Evolutionary conservation across 2,329 filamentous ascomycete species (phyloP).

Genomic region (Tolypocladium ophioglossoides): DNA sequence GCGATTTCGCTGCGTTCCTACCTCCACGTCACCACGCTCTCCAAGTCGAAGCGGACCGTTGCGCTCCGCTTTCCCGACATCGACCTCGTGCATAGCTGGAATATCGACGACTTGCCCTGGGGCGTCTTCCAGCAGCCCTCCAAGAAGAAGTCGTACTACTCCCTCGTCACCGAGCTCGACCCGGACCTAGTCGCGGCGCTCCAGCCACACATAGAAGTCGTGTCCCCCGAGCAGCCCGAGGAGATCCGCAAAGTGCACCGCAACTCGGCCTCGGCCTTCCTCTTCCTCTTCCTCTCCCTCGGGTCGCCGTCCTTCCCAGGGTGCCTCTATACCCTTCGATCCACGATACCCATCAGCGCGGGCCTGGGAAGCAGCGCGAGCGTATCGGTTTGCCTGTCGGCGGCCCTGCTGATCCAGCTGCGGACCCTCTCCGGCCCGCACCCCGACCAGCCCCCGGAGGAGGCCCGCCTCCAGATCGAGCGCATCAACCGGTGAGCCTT

Average conservation of each 20-base stretch:
- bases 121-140: slow-evolving; percentile 62
- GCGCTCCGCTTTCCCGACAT: slow-evolving; percentile 88
- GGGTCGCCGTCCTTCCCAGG: slow-evolving; percentile 69
- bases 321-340: slow-evolving; percentile 82
- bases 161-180: slow-evolving; percentile 75
- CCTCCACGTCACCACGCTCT: slow-evolving; percentile 86
- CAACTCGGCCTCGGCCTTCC: slow-evolving; percentile 71
- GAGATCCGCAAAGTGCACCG: slow-evolving; percentile 76
- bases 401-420: slow-evolving; percentile 78
- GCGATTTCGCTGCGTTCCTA: slow-evolving; percentile 93
- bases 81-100: slow-evolving; percentile 81
- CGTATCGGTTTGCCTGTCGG: slow-evolving; percentile 78
- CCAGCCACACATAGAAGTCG: slow-evolving; percentile 62
- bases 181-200: slow-evolving; percentile 70
- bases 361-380: slow-evolving; percentile 92
- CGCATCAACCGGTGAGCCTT: slow-evolving; percentile 97
- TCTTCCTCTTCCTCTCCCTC: slow-evolving; percentile 87
- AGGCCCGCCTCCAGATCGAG: slow-evolving; percentile 84
- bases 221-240: slow-evolving; percentile 58
- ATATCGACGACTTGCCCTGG: slow-evolving; percentile 90
- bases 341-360: slow-evolving; percentile 85
- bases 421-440: slow-evolving; percentile 84
- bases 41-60: slow-evolving; percentile 82
- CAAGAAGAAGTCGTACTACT: slow-evolving; percentile 95
- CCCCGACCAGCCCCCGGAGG: slow-evolving; percentile 76